Evolutionary conservation across 768 basidiomycete species (phyloP).

Genomic region (Boletus bicolor): DNA sequence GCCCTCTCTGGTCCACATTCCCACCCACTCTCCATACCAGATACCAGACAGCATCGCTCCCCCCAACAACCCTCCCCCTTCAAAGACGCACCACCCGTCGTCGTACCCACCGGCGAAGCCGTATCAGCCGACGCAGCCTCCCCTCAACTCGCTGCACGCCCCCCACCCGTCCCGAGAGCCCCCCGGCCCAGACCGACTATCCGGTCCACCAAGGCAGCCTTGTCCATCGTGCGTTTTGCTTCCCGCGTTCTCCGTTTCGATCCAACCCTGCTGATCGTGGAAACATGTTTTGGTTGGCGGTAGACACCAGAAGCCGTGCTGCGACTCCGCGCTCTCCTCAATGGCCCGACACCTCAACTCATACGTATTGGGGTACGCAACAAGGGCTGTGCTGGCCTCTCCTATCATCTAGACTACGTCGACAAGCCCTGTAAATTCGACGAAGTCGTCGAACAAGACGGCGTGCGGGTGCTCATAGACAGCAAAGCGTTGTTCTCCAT

Average conservation of each 20-base stretch:
- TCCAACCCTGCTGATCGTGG: neutral
- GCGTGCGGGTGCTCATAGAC: conserved; percentile 90
- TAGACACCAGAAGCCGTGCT: conserved; percentile 79
- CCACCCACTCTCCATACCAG: conserved; percentile 19
- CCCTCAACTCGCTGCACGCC: conserved; percentile 69
- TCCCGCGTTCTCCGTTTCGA: neutral
- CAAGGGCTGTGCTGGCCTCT: conserved; percentile 93
- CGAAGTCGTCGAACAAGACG: conserved; percentile 95
- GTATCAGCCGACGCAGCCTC: conserved; percentile 60
- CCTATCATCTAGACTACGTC: conserved; percentile 90
- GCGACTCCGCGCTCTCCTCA: conserved; percentile 68
- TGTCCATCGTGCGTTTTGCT: conserved; percentile 56
- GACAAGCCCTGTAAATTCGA: conserved; percentile 88
- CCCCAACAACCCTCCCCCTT: conserved; percentile 15
- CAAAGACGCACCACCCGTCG: conserved; percentile 50
- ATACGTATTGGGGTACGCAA: conserved; percentile 95
- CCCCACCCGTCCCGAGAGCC: conserved; percentile 64
- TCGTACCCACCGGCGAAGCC: conserved; percentile 43
- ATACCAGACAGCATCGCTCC: conserved; percentile 15
- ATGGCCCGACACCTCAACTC: conserved; percentile 84
- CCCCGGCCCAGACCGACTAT: conserved; percentile 64
- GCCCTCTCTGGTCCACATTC: too few species aligned
- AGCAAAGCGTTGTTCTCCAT: conserved; percentile 96
- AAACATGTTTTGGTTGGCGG: neutral
- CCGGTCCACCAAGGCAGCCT: conserved; percentile 71